These are phyloP conservation scores for Colletotrichum siamense DNA, from an alignment of 2,329 filamentous ascomycete genomes.

Conservation along the genomic window DNA sequence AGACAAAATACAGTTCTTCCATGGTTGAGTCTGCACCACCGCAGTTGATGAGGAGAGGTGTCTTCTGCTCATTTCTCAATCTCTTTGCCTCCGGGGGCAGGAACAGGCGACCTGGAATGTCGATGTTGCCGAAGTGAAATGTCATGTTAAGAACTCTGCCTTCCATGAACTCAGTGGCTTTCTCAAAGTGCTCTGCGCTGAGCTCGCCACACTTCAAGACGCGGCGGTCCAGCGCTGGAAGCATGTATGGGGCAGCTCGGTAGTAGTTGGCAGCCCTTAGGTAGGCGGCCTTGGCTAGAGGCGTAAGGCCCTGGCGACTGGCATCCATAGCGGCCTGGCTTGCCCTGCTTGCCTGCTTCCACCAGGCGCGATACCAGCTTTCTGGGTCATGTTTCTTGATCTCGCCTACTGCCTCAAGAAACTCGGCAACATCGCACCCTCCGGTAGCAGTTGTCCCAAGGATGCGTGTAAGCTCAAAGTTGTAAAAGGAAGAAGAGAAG, in stretches of 20 bases:
- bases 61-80: slow-evolving; percentile 26
- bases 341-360: slow-evolving; percentile 33
- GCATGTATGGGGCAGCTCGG: slow-evolving; percentile 40
- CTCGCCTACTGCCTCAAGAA: slow-evolving; percentile 37
- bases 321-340: slow-evolving; percentile 37
- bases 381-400: slow-evolving; percentile 43
- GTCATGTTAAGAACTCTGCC: slow-evolving; percentile 30
- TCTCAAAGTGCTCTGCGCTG: slow-evolving; percentile 27
- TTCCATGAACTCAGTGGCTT: slow-evolving; percentile 19
- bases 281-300: slow-evolving; percentile 37
- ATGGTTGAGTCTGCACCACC: slow-evolving; percentile 41
- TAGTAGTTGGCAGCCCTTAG: slow-evolving; percentile 46
- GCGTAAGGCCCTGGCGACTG: slow-evolving; percentile 29
- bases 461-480: slow-evolving; percentile 48
- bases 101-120: slow-evolving; percentile 41
- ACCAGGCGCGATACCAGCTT: slow-evolving; percentile 44
- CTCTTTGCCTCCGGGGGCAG: slow-evolving; percentile 31
- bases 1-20: slow-evolving; percentile 46
- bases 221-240: slow-evolving; percentile 27
- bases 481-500: slow-evolving; percentile 37
- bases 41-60: slow-evolving; percentile 38
- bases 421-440: slow-evolving; percentile 46
- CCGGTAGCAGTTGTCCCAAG: slow-evolving; percentile 38
- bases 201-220: slow-evolving; percentile 2
- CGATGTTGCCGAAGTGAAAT: slow-evolving; percentile 36